Evolutionary conservation across 441 rosid species (phyloP), one percentile per base, ranked within the genome.

Genomic region (Omphalea diandra): DNA sequence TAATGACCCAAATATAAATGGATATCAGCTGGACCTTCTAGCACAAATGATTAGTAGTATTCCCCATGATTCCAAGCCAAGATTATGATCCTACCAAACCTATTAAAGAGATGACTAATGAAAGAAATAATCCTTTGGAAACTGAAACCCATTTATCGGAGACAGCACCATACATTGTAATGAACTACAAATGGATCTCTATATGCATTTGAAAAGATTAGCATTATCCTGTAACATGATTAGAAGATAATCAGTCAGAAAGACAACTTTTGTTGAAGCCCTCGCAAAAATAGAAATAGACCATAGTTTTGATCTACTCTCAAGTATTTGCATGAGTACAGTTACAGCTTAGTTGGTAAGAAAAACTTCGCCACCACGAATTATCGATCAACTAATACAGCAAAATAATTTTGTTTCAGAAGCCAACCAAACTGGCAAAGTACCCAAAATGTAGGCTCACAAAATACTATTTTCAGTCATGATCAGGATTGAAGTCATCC

Each of bases 371-470:
- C 63, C 68, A 27, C 15, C 63, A 56, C 52, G 53, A 70, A 55
- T 24, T 38, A 56, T 27, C 62, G 40, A 70, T 72, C 7, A n/a
- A 63, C 54, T 26, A 22, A 68, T 66, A 33, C n/a, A 54, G 50
- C 75, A 67, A 79, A 78, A 71, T 46, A 20, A 18, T 67, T 36
- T n/a, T 36, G 71, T 27, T 75, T 60, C 64, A 55, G 64, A 40
- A 49, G 12, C 41, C 62, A 63, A 50, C 68, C 55, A 22, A 27
- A 18, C 31, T n/a, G 70, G 44, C 38, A 17, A 33, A 63, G 38
- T 31, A 56, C 10, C 22, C 46, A 53, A 70, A 71, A 52, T 31
- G 49, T 6, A 4, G 36, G 35, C 17, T 18, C 61, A 32, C 63
- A 59, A 69, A 68, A 67, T 43, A 60, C 29, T 2, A 6, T 12